Evolutionary conservation across 1,284 basidiomycete species (phyloP).

Genomic region (Heliocybe sulcata): DNA sequence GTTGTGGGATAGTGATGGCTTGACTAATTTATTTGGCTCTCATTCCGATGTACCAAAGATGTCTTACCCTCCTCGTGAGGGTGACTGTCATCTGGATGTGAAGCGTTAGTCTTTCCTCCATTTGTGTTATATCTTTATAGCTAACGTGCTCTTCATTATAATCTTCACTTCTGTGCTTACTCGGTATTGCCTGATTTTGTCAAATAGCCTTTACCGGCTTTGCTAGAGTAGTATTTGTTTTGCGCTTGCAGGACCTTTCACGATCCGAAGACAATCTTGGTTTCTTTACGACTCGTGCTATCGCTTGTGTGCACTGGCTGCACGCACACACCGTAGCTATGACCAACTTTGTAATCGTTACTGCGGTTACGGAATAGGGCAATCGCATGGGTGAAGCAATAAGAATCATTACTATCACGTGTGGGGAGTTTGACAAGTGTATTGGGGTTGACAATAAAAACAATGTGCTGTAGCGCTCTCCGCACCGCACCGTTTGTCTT

Average conservation of each 20-base stretch:
- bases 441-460: no score
- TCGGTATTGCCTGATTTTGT: not conserved
- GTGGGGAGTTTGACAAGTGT: no score
- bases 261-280: not conserved
- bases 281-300: not conserved
- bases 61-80: not conserved
- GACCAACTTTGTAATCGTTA: not conserved
- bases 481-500: no score
- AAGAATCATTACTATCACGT: not conserved
- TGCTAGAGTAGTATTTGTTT: not conserved
- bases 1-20: not conserved
- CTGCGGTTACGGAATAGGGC: not conserved
- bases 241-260: not conserved
- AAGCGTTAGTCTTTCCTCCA: not conserved
- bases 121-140: not conserved
- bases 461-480: no score
- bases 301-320: slow-evolving; percentile 1
- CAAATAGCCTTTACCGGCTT: not conserved
- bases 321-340: not conserved
- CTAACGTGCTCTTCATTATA: not conserved
- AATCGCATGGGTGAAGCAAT: not conserved
- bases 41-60: not conserved
- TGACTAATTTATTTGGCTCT: not conserved
- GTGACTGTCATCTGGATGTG: not conserved
- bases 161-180: not conserved